These are phyloP conservation scores for Tolypocladium album DNA, from an alignment of 2,329 filamentous ascomycete genomes.

Conservation along the genomic window DNA sequence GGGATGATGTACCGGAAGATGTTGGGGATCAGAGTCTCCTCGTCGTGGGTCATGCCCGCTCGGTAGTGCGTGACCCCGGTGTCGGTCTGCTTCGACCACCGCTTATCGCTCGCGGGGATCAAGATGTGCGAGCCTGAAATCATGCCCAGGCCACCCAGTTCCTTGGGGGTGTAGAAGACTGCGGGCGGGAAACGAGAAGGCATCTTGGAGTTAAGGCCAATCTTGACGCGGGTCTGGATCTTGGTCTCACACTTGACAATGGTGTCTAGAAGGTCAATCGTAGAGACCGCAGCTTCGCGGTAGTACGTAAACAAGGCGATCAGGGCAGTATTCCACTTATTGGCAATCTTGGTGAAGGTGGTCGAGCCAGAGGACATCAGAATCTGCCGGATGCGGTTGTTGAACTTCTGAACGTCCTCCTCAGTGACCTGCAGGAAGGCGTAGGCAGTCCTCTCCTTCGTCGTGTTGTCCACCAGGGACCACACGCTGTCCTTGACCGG, in stretches of 20 bases:
- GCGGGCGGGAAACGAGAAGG: slow-evolving; percentile 95
- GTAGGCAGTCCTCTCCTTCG: slow-evolving; percentile 92
- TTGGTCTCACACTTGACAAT: slow-evolving; percentile 99
- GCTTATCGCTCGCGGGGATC: slow-evolving; percentile 93
- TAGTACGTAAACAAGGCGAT: slow-evolving; percentile 99
- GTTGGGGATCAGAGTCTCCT: slow-evolving; percentile 95
- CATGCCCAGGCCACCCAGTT: slow-evolving; percentile 94
- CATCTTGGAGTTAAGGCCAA: slow-evolving; percentile 98
- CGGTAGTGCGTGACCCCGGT: slow-evolving; percentile 95
- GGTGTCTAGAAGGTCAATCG: slow-evolving; percentile 84
- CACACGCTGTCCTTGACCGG: slow-evolving; percentile 96
- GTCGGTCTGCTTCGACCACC: slow-evolving; percentile 97
- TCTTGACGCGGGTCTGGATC: slow-evolving; percentile 98
- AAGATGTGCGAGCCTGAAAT: slow-evolving; percentile 97
- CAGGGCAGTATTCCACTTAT: slow-evolving; percentile 98
- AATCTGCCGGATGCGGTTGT: slow-evolving; percentile 96
- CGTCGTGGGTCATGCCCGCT: slow-evolving; percentile 95
- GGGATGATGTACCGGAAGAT: slow-evolving; percentile 99
- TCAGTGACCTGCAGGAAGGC: slow-evolving; percentile 97
- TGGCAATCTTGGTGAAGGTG: slow-evolving; percentile 98
- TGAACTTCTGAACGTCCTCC: slow-evolving; percentile 97
- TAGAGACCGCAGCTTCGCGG: slow-evolving; percentile 92
- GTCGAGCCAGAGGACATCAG: slow-evolving; percentile 99
- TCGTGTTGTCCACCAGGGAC: slow-evolving; percentile 93
- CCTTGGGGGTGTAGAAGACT: slow-evolving; percentile 98